These are phyloP conservation scores for Aspergillus pseudoglaucus DNA, from an alignment of 2,329 filamentous ascomycete genomes.

Conservation along the genomic window DNA sequence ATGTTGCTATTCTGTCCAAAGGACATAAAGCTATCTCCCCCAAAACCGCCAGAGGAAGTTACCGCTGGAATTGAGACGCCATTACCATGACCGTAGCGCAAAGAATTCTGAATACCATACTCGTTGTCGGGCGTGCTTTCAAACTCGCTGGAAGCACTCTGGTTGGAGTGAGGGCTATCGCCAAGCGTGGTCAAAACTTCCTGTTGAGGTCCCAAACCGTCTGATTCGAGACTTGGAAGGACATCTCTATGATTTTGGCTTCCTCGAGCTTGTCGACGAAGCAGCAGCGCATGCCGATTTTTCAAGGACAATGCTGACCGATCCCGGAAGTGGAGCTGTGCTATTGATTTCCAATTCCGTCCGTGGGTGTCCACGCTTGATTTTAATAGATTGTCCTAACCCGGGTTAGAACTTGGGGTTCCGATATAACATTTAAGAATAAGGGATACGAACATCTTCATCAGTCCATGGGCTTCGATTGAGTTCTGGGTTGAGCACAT, in stretches of 20 bases:
- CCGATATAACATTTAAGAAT: neutral
- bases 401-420: neutral
- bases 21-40: neutral
- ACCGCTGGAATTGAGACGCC: neutral
- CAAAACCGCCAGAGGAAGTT: neutral
- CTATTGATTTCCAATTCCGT: neutral
- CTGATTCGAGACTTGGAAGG: neutral
- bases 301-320: neutral
- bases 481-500: constrained; percentile 6
- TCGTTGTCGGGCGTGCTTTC: neutral
- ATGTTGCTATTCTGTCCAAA: neutral
- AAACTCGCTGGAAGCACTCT: neutral
- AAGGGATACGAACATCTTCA: neutral
- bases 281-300: neutral
- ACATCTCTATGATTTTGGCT: neutral
- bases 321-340: neutral
- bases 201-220: neutral
- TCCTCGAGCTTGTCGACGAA: neutral
- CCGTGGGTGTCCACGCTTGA: neutral
- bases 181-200: neutral
- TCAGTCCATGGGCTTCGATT: constrained; percentile 6
- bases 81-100: neutral
- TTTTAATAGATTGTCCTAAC: neutral
- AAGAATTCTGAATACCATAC: neutral
- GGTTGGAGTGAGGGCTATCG: neutral